Base-by-base conservation (phyloP, 2,329 filamentous ascomycete species). In the Pseudogymnoascus sp. region DNA sequence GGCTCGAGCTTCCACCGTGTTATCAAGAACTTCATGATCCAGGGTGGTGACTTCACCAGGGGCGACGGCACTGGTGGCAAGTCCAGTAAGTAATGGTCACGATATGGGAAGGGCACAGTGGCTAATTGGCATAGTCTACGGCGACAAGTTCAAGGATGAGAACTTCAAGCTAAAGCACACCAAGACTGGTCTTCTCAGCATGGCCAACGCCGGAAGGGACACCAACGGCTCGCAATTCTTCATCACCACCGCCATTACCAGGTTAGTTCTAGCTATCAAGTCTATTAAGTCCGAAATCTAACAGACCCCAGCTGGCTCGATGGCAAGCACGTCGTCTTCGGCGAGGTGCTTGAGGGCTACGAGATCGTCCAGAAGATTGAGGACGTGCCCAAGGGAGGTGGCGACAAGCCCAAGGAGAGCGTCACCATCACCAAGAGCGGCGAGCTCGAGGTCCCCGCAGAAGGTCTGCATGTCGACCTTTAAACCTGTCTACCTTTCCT, bases 141-240 rank as follows among this genome's bases (percentile, higher is more conserved):
- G 90, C 70, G 80, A 83, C 69, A 90, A 89, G 78, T 94, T 94
- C 78, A 77, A 84, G 66, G 90, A 95, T 71, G 90, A 95, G 86
- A 94, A 93, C 87, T 94, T 95, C 83, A 93, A 94, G 86, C 82
- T 93, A 73, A 92, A 91, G 83, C 90, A 95, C 85, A 84, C 81
- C 80, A 91, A 91, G 83, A 87, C 86, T 76, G 90, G 90, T 70
- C 78, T 90, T 59, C 79, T 94, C 67, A 91, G 88, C 76, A 94
- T 91, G 90, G 90, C 88, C 76, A 92, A 92, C 77, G 84, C 88
- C 64, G 89, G 89, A 75, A 83, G 85, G 75, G 89, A 94, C 76
- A 94, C 90, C 80, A 92, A 92, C 73, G 89, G 90, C 73, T 91
- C 87, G 62, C 90, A 94, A 74, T 94, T 94, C 81, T 94, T 94